A percentile compares a stretch with the other conserved stretches of the same genome.
Evolutionary conservation across 2,329 filamentous ascomycete species (phyloP).

Genomic region (Penicillium capsulatum): DNA sequence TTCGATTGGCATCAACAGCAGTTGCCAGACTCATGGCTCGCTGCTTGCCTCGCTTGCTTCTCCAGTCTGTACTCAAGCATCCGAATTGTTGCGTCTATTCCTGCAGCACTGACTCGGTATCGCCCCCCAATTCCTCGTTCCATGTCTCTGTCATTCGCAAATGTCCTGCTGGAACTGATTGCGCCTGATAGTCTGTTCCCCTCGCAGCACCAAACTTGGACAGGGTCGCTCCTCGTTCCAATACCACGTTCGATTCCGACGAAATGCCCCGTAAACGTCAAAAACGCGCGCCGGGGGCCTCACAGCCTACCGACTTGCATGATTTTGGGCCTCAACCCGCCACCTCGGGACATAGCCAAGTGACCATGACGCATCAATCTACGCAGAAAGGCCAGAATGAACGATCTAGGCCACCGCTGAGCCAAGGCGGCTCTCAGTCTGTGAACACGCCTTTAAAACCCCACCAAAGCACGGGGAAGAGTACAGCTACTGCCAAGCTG

Average conservation of each 20-base stretch:
- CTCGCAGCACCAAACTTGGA: too few relatives aligned
- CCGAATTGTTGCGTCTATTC: not conserved
- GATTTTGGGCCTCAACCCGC: conserved; percentile 3
- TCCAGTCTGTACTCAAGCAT: not conserved
- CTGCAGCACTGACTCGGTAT: too few relatives aligned
- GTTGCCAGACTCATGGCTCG: conserved; percentile 1
- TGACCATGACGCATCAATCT: conserved; percentile 1
- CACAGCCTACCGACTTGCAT: not conserved
- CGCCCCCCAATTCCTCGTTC: too few relatives aligned
- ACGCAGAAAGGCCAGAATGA: not conserved
- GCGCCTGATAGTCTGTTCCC: too few relatives aligned
- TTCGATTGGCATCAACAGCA: conserved; percentile 6
- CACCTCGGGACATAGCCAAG: conserved; percentile 3
- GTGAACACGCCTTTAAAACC: not conserved
- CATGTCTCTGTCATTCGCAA: not conserved
- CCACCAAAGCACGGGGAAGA: not conserved
- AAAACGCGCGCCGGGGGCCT: conserved; percentile 12
- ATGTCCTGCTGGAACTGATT: too few relatives aligned
- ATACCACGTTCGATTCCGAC: not conserved
- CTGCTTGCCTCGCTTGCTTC: not conserved
- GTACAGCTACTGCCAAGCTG: not conserved
- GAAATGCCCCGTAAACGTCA: conserved; percentile 13
- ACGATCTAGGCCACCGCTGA: not conserved
- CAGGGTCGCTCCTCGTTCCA: too few relatives aligned
- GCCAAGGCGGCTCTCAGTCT: not conserved